Percentiles rank a stretch among this genome's conserved stretches.
Conservation (phyloP, 768 basidiomycete species). For the Saitozyma podzolica region DNA sequence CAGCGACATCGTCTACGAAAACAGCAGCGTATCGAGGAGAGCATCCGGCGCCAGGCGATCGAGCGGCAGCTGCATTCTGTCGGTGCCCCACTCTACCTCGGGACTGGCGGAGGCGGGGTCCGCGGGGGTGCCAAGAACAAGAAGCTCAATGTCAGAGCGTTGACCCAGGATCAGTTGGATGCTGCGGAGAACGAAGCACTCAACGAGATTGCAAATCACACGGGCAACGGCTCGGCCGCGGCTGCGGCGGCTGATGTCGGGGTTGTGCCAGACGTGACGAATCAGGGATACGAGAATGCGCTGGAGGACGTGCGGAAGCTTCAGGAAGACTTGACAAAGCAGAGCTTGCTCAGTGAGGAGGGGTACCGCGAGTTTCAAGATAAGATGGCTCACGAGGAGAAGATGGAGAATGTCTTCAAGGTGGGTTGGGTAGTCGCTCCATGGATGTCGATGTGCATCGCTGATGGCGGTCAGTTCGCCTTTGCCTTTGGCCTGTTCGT, state of each 20-base stretch:
- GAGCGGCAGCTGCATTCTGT: constrained; percentile 62
- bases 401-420: constrained; percentile 62
- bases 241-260: not conserved
- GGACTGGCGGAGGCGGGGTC: constrained; percentile 14
- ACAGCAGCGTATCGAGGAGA: constrained; percentile 26
- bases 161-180: constrained; percentile 62
- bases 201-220: constrained; percentile 57
- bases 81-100: constrained; percentile 61
- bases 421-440: constrained; percentile 42
- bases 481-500: constrained; percentile 67
- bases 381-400: constrained; percentile 50
- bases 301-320: constrained; percentile 4
- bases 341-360: constrained; percentile 30
- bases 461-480: constrained; percentile 43
- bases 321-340: constrained; percentile 28
- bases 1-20: constrained; percentile 56
- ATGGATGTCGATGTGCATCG: not conserved
- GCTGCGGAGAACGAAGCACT: constrained; percentile 70
- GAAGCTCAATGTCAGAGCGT: constrained; percentile 66
- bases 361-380: constrained; percentile 36
- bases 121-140: constrained; percentile 52
- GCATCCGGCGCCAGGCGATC: constrained; percentile 46
- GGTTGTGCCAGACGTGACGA: not conserved
- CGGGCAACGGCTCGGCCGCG: not conserved
- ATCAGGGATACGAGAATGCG: constrained; percentile 3